Evolutionary conservation across 164 flowering plant genomes (phyloP).

Genomic region (Nymphaea thermarum): DNA sequence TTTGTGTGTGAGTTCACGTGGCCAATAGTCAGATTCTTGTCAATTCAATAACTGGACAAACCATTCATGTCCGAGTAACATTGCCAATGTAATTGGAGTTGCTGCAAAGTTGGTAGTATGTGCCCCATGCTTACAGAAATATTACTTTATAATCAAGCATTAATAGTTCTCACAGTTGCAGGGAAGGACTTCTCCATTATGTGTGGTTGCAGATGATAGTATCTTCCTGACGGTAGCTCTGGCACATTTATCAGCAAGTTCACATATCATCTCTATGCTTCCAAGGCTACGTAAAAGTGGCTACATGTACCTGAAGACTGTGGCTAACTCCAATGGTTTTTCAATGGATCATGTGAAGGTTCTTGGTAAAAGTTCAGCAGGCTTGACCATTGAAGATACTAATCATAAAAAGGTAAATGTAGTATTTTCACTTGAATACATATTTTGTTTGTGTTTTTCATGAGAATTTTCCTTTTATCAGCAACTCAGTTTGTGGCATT

Average conservation of each 20-base stretch:
- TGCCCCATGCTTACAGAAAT: background rate
- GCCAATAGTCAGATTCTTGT: no score
- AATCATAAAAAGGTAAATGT: constrained; percentile 43
- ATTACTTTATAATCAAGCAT: background rate
- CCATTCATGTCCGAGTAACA: no score
- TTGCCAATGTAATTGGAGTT: no score
- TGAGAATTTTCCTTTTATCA: no score
- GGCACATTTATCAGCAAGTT: constrained; percentile 38
- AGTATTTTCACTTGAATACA: background rate
- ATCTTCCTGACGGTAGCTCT: constrained; percentile 52
- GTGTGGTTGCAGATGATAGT: constrained; percentile 85
- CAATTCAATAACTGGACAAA: no score
- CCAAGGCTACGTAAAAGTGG: constrained; percentile 71
- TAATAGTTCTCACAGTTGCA: constrained; percentile 44
- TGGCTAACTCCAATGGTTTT: constrained; percentile 58
- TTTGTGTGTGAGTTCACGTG: no score
- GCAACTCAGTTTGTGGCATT: background rate
- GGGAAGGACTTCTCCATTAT: constrained; percentile 37
- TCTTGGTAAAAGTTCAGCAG: constrained; percentile 23
- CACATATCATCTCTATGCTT: constrained; percentile 54
- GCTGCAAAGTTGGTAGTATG: no score
- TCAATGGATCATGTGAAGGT: constrained; percentile 51
- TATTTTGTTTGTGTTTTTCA: no score
- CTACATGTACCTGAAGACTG: constrained; percentile 41
- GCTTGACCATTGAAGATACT: constrained; percentile 48